These are phyloP conservation scores for Bruguiera parviflora DNA, from an alignment of 345 rosid genomes.

Conservation along the genomic window DNA sequence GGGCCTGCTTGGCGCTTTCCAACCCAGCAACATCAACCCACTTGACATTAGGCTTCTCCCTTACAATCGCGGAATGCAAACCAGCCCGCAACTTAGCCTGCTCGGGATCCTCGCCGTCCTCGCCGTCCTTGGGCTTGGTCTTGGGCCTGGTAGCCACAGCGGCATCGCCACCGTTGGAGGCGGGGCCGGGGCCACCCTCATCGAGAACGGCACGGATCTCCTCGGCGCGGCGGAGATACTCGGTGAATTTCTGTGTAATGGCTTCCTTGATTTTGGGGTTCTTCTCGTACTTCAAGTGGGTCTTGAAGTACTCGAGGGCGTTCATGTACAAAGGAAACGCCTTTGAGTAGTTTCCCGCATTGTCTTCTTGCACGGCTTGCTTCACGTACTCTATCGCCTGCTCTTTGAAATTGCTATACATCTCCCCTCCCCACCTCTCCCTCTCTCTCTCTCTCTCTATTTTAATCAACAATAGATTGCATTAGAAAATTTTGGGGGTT, in stretches of 20 bases:
- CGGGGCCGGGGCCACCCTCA: constrained; percentile 74
- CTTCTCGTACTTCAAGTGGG: constrained; percentile 95
- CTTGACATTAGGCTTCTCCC: constrained; percentile 85
- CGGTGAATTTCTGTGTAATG: constrained; percentile 74
- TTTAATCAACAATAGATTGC: constrained; percentile 13
- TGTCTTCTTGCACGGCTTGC: constrained; percentile 86
- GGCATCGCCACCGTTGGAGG: constrained; percentile 69
- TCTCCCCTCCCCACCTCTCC: constrained; percentile 18
- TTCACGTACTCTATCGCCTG: constrained; percentile 93
- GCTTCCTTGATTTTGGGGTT: constrained; percentile 85
- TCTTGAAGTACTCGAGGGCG: constrained; percentile 92
- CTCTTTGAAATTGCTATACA: constrained; percentile 97
- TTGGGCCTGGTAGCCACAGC: constrained; percentile 71
- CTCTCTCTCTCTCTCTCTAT: neutral
- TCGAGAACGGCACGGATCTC: constrained; percentile 91
- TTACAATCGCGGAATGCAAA: constrained; percentile 70
- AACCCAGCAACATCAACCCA: constrained; percentile 96
- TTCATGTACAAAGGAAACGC: constrained; percentile 90
- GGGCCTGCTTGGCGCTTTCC: constrained; percentile 84
- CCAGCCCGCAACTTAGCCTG: constrained; percentile 77
- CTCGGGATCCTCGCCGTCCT: constrained; percentile 80
- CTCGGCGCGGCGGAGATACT: constrained; percentile 93
- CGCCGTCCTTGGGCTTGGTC: constrained; percentile 81
- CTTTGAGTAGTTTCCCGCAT: constrained; percentile 83
- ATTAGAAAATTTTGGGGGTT: constrained; percentile 7